phyloP scores from a whole-genome alignment of 306 rosid genomes.

The Delonix regia region DNA sequence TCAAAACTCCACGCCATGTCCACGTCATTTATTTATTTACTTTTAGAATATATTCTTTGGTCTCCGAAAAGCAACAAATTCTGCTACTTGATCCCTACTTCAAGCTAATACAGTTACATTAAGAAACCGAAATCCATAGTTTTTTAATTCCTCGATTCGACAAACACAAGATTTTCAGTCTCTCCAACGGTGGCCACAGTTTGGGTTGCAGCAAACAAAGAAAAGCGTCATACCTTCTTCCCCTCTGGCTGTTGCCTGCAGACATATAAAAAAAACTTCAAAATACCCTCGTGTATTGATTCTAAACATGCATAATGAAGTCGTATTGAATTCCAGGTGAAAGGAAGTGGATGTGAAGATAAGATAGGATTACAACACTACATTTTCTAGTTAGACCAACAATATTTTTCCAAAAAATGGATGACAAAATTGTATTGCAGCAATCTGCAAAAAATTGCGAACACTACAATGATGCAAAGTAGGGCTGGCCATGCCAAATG shows the following conservation, averaged over 20 bases:
- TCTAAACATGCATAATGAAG: not conserved
- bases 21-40: not conserved
- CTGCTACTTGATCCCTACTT: not conserved
- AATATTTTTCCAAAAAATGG: not conserved
- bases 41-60: not conserved
- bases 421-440: not conserved
- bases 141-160: conserved; percentile 19
- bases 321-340: not conserved
- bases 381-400: not conserved
- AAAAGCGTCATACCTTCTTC: conserved; percentile 76
- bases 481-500: conserved; percentile 16
- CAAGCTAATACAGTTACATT: not conserved
- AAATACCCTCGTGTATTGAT: conserved; percentile 3
- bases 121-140: not conserved
- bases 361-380: conserved; percentile 18
- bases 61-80: not conserved
- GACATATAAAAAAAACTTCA: conserved; percentile 11
- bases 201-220: conserved; percentile 89
- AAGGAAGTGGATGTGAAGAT: not conserved
- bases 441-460: conserved; percentile 19
- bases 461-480: conserved; percentile 8
- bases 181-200: conserved; percentile 71
- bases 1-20: not conserved
- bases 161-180: conserved; percentile 27
- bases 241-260: conserved; percentile 74